phyloP scores from a whole-genome alignment of 2,329 filamentous ascomycete genomes.

The Aspergillus eucalypticola region DNA sequence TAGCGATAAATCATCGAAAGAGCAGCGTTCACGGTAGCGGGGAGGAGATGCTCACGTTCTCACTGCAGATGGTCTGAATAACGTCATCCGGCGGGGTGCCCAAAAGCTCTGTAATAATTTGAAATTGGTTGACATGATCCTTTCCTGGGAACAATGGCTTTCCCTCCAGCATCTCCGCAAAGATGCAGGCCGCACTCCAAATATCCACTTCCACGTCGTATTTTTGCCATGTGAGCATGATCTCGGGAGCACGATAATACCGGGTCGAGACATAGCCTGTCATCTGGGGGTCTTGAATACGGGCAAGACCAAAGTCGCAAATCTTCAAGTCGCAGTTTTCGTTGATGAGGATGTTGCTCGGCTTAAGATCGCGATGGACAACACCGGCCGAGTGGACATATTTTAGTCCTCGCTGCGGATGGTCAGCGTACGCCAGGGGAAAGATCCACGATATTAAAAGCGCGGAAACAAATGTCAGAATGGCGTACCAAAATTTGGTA shows the following conservation, averaged over 20 bases:
- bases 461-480: neutral
- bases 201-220: slow-evolving; percentile 99
- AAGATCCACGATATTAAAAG: neutral
- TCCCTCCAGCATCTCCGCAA: slow-evolving; percentile 98
- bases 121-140: slow-evolving; percentile 99
- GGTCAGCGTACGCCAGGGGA: slow-evolving; percentile 20
- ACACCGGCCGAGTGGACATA: slow-evolving; percentile 99
- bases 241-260: slow-evolving; percentile 98
- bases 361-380: slow-evolving; percentile 95
- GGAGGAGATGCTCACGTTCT: slow-evolving; percentile 68
- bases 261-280: slow-evolving; percentile 97
- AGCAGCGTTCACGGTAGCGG: neutral
- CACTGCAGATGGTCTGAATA: slow-evolving; percentile 96
- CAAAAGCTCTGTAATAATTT: slow-evolving; percentile 96
- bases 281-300: slow-evolving; percentile 99
- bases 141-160: slow-evolving; percentile 98
- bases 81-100: slow-evolving; percentile 97
- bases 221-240: slow-evolving; percentile 99
- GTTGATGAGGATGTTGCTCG: slow-evolving; percentile 98
- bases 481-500: slow-evolving; percentile 91
- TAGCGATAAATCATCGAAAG: slow-evolving; percentile 23
- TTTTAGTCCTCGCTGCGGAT: slow-evolving; percentile 82
- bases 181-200: slow-evolving; percentile 98
- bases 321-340: slow-evolving; percentile 99
- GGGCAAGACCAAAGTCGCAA: slow-evolving; percentile 95